Conservation (phyloP, 2,329 filamentous ascomycete genomes). For the Fusarium liriodendri region DNA sequence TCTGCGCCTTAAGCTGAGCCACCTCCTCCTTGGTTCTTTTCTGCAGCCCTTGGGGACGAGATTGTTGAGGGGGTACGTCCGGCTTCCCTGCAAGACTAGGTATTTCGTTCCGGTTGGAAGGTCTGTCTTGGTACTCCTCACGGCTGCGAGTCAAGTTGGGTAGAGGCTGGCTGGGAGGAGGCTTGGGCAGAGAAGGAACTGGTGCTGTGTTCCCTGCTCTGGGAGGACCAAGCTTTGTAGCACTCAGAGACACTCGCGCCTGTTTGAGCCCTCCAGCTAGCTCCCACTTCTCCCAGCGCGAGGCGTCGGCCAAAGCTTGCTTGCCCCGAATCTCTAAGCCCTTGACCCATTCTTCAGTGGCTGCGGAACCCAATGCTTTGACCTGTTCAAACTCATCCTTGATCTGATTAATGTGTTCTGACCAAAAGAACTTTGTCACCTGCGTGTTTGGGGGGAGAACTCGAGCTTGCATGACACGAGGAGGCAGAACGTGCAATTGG, state of each 20-base stretch:
- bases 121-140: constrained; percentile 7
- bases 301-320: constrained; percentile 68
- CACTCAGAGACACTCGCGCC: constrained; percentile 47
- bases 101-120: constrained; percentile 3
- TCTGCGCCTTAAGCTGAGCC: constrained; percentile 70
- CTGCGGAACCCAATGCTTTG: constrained; percentile 73
- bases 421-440: constrained; percentile 75
- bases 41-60: constrained; percentile 40
- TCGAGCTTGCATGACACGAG: constrained; percentile 64
- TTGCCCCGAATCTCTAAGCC: constrained; percentile 74
- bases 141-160: not conserved
- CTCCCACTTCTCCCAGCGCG: constrained; percentile 82
- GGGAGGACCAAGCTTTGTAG: not conserved
- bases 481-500: constrained; percentile 69
- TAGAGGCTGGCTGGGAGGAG: not conserved
- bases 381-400: constrained; percentile 72
- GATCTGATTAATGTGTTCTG: constrained; percentile 70
- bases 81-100: not conserved
- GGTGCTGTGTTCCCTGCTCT: not conserved
- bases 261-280: constrained; percentile 54
- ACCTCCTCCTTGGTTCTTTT: constrained; percentile 72
- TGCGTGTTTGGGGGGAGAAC: constrained; percentile 59
- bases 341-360: constrained; percentile 83
- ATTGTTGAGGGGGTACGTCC: constrained; percentile 7
- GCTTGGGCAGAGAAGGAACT: not conserved